phyloP scores from a whole-genome alignment of 179 eudicot species.

The Carnegiea gigantea region DNA sequence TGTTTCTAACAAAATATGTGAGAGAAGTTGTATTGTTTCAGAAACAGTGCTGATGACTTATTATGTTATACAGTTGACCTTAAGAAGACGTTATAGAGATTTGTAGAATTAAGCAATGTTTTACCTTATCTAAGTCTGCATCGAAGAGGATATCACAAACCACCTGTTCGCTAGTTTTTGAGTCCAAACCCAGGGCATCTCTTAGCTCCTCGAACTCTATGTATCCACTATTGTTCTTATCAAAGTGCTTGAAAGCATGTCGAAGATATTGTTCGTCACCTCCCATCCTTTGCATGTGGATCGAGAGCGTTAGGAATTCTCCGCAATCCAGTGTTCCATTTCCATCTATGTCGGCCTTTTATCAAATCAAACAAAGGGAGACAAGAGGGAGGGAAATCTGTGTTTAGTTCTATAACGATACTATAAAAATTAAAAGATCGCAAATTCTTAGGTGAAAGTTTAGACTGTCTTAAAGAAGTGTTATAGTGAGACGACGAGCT shows the following conservation, averaged over 20 bases:
- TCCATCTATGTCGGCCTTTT: slow-evolving; percentile 80
- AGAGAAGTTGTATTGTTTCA: too few relatives aligned
- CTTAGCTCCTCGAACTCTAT: slow-evolving; percentile 83
- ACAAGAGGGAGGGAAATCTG: background rate
- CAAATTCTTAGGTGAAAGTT: background rate
- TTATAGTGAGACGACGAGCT: too few relatives aligned
- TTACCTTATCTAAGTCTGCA: slow-evolving; percentile 82
- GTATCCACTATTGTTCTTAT: slow-evolving; percentile 71
- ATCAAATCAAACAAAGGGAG: background rate
- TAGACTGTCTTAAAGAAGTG: too few relatives aligned
- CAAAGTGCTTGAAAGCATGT: slow-evolving; percentile 67
- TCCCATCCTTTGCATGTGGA: slow-evolving; percentile 67
- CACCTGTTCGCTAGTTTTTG: slow-evolving; percentile 51
- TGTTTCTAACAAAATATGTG: too few relatives aligned
- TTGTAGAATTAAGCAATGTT: background rate
- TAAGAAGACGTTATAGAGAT: too few relatives aligned
- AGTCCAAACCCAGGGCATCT: slow-evolving; percentile 52
- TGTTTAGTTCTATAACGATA: background rate
- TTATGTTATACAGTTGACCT: too few relatives aligned
- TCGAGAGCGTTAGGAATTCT: slow-evolving; percentile 75
- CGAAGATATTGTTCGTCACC: slow-evolving; percentile 56
- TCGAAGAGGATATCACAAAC: slow-evolving; percentile 70
- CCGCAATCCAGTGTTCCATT: slow-evolving; percentile 67
- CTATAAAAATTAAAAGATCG: background rate
- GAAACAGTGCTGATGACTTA: too few relatives aligned